A percentile compares a stretch with the other conserved stretches of the same genome.
These are phyloP conservation scores for Brassica carinata DNA, from an alignment of 345 rosid genomes.

Conservation along the genomic window DNA sequence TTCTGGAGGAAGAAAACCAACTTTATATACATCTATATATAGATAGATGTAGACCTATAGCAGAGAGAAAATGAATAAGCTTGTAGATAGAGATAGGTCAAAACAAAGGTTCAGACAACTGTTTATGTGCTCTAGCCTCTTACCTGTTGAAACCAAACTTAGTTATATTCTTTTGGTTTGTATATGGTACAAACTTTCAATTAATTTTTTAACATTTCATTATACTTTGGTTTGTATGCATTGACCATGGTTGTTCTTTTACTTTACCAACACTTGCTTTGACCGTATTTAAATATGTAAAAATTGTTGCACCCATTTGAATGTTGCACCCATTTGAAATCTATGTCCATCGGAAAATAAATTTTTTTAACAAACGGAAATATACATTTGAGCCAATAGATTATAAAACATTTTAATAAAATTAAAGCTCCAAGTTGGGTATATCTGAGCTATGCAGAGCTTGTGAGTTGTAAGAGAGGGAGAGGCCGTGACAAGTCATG, in stretches of 20 bases:
- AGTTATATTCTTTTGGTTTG: neutral
- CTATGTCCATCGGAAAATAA: neutral
- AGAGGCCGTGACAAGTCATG: conserved; percentile 20
- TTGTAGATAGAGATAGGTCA: neutral
- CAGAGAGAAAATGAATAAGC: neutral
- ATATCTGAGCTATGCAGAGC: neutral
- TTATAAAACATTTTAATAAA: neutral
- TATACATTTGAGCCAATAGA: neutral
- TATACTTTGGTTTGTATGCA: neutral
- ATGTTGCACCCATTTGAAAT: neutral
- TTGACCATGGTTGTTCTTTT: neutral
- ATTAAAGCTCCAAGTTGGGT: neutral
- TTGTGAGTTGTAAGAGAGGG: neutral
- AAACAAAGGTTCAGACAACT: neutral
- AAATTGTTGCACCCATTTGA: neutral
- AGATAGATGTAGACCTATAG: too few relatives aligned
- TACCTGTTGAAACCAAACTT: neutral
- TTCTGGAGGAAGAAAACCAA: too few relatives aligned
- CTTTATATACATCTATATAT: too few relatives aligned
- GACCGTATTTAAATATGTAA: neutral
- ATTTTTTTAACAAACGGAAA: neutral
- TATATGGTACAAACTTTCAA: neutral
- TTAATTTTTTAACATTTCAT: neutral
- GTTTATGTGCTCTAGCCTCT: too few relatives aligned
- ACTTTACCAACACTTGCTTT: neutral